Evolutionary conservation across 108 stramenopile species (phyloP).

Genomic region (Cyclotella kingstonii): DNA sequence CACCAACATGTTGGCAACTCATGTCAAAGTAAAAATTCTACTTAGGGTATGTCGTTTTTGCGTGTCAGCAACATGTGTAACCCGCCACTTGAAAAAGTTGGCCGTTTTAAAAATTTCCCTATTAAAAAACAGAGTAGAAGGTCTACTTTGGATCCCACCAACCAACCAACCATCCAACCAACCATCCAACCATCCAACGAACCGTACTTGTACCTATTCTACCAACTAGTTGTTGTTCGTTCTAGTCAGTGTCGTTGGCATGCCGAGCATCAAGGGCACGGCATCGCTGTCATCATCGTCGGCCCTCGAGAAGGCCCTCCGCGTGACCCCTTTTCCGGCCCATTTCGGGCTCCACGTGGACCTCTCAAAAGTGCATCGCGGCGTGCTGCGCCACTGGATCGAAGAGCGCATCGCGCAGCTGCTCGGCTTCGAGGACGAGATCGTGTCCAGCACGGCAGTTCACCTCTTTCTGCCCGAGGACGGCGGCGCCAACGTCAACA

Average conservation of each 20-base stretch:
- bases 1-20: too few species aligned
- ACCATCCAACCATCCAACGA: too few species aligned
- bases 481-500: slow-evolving; percentile 4
- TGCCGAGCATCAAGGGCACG: slow-evolving; percentile 88
- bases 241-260: slow-evolving; percentile 8
- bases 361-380: slow-evolving; percentile 60
- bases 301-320: slow-evolving; percentile 69
- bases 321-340: slow-evolving; percentile 68
- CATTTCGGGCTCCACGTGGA: slow-evolving; percentile 58
- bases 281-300: slow-evolving; percentile 65
- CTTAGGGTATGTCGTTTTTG: too few species aligned
- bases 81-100: too few species aligned
- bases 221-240: background rate
- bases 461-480: slow-evolving; percentile 77
- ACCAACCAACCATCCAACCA: too few species aligned
- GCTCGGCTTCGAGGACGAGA: slow-evolving; percentile 89
- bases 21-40: too few species aligned
- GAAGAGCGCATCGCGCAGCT: slow-evolving; percentile 60
- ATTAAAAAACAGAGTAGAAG: too few species aligned
- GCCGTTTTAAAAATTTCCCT: too few species aligned
- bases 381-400: slow-evolving; percentile 79
- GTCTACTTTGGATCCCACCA: too few species aligned
- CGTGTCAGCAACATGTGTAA: too few species aligned
- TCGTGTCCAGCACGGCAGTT: slow-evolving; percentile 72
- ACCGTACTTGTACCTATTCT: too few species aligned